These are phyloP conservation scores for Candida dendrica DNA, from an alignment of 805 yeast genomes.

Conservation along the genomic window DNA sequence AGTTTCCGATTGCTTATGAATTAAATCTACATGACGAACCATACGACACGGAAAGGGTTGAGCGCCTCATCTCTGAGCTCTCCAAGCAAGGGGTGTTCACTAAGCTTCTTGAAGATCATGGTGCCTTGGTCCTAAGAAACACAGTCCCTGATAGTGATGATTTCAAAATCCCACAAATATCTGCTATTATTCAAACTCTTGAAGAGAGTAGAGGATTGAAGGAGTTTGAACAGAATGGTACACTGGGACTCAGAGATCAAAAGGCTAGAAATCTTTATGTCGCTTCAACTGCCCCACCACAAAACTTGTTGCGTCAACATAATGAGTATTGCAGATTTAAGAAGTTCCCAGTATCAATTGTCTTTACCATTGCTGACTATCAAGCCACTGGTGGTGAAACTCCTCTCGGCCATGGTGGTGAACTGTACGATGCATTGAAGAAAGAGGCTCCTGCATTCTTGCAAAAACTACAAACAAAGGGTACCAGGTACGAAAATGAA, in stretches of 20 bases:
- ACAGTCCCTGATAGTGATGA: constrained; percentile 12
- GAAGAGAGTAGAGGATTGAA: constrained; percentile 16
- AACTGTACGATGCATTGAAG: constrained; percentile 17
- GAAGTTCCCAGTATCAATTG: constrained; percentile 21
- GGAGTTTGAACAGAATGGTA: constrained; percentile 24
- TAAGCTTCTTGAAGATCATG: constrained; percentile 18
- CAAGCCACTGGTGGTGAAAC: constrained; percentile 26
- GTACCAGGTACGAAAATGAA: constrained; percentile 21
- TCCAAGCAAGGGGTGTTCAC: constrained; percentile 20
- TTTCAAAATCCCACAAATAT: constrained; percentile 11
- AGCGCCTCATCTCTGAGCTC: constrained; percentile 6
- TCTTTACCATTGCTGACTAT: constrained; percentile 18
- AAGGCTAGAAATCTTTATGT: constrained; percentile 20
- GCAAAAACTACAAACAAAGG: constrained; percentile 15
- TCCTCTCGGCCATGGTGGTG: constrained; percentile 28
- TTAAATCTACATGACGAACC: not conserved
- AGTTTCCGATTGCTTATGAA: constrained; percentile 15
- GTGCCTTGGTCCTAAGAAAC: constrained; percentile 24
- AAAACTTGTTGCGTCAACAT: constrained; percentile 21
- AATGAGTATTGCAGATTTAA: constrained; percentile 27
- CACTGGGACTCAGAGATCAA: constrained; percentile 21
- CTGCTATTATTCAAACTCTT: constrained; percentile 17
- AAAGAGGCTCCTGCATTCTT: constrained; percentile 17
- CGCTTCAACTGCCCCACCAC: constrained; percentile 27
- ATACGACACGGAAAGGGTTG: constrained; percentile 1